A percentile compares a stretch with the other conserved stretches of the same genome.
These are phyloP conservation scores for Neurospora sp. DNA, from an alignment of 2,329 filamentous ascomycete species.

Conservation along the genomic window DNA sequence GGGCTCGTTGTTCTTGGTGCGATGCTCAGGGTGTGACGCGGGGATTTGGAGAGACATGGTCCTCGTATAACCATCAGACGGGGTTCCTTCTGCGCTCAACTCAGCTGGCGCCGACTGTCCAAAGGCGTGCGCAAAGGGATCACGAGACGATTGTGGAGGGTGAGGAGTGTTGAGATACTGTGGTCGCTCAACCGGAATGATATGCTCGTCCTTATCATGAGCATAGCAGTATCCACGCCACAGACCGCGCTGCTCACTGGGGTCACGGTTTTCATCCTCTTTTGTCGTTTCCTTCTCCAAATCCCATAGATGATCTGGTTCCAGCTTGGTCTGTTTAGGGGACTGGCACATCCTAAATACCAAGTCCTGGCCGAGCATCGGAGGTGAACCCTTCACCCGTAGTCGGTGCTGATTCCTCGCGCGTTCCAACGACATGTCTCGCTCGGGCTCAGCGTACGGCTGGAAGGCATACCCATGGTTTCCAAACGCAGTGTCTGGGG, in stretches of 20 bases:
- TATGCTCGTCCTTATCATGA: constrained; percentile 23
- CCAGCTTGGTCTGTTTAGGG: constrained; percentile 74
- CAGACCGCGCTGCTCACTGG: constrained; percentile 52
- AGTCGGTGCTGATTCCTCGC: constrained; percentile 35
- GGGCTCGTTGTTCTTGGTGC: constrained; percentile 20
- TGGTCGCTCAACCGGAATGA: constrained; percentile 36
- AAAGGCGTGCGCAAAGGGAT: constrained; percentile 34
- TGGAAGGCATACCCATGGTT: constrained; percentile 20
- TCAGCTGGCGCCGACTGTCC: constrained; percentile 21
- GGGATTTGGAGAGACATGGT: constrained; percentile 5
- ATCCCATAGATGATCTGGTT: constrained; percentile 58
- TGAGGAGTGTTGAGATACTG: constrained; percentile 41
- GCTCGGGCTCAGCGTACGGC: constrained; percentile 29
- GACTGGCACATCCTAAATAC: constrained; percentile 73
- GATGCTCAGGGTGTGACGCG: constrained; percentile 15
- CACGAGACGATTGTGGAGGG: constrained; percentile 29
- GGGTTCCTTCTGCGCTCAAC: constrained; percentile 31
- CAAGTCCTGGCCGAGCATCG: constrained; percentile 80
- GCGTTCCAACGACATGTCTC: constrained; percentile 37
- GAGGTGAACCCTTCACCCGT: constrained; percentile 48
- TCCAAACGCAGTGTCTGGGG: constrained; percentile 31
- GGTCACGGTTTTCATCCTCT: constrained; percentile 42
- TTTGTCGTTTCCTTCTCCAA: constrained; percentile 32
- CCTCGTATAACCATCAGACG: constrained; percentile 2
- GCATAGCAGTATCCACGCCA: constrained; percentile 66